Base-by-base conservation (phyloP, 495 filamentous ascomycete species). In the Aspergillus kassunensis region DNA sequence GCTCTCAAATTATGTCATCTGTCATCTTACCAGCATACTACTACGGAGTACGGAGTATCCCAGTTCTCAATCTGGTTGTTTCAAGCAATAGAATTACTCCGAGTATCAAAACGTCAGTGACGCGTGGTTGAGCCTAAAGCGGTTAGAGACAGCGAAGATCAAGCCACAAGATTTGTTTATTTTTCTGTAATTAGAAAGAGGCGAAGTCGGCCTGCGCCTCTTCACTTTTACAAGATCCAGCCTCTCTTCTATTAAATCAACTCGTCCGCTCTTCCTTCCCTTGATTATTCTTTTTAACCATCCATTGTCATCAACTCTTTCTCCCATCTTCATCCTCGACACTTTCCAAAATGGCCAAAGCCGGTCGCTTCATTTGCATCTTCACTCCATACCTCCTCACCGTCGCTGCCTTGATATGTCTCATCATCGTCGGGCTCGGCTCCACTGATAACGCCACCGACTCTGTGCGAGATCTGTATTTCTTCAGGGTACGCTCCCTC, bases 291-390 rank as follows among this genome's bases (percentile, higher is more conserved):
- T 51, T 11, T 6, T 29, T 25, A 24, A 13, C 33, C 29, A 24
- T 39, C n/a, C 13, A n/a, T 20, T 15, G 12, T 25, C 30, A 33
- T 3, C 45, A 25, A 24, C 34, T 29, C 29, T 4, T 21, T 4
- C 4, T 24, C 19, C 3, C 23, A 29, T 6, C 41, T 43, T 29
- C n/a, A n/a, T 31, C 37, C 24, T n/a, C 31, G 19, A 13, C 27
- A 25, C 13, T 19, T 18, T 15, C 33, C 40, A 44, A 36, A 35
- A 36, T 87, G 84, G 83, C 82, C 41, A 87, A 84, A 78, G 77
- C 77, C 57, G 89, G 88, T 59, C 81, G 90, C 60, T 79, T 90
- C 55, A 72, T 84, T 57, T 95, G 89, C 71, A 90, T 93, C 74
- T 78, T 85, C 72, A 72, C 85, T 70, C 90, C 90, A 47, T 88